Conservation (phyloP, 2,329 filamentous ascomycete genomes). For the Tolypocladium ovalisporum region DNA sequence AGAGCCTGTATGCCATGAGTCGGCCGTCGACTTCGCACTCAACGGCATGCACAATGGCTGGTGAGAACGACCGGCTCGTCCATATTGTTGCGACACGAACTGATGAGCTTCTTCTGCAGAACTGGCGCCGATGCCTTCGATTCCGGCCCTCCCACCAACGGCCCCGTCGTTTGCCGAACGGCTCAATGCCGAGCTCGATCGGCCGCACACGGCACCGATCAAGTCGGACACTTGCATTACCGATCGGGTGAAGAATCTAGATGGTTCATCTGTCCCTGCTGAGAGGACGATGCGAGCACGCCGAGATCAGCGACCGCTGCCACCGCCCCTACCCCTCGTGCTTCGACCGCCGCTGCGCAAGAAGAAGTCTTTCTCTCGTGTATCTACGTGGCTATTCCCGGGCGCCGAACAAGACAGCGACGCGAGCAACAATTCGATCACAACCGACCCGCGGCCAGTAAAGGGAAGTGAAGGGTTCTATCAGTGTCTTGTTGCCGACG, state of each 20-base stretch:
- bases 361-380: conserved; percentile 55
- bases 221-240: conserved; percentile 21
- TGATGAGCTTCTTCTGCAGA: conserved; percentile 17
- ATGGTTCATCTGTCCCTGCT: neutral
- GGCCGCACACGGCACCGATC: conserved; percentile 21
- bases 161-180: conserved; percentile 48
- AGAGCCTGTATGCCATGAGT: conserved; percentile 44
- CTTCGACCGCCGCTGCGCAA: conserved; percentile 51
- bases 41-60: conserved; percentile 17
- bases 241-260: conserved; percentile 14
- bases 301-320: conserved; percentile 20
- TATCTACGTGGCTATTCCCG: conserved; percentile 49
- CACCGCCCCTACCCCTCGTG: conserved; percentile 46
- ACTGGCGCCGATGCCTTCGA: conserved; percentile 40
- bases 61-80: conserved; percentile 14
- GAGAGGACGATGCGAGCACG: neutral
- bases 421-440: conserved; percentile 38
- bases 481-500: conserved; percentile 35
- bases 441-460: conserved; percentile 42
- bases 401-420: conserved; percentile 24
- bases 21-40: conserved; percentile 42
- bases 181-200: conserved; percentile 33
- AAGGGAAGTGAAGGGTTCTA: conserved; percentile 46
- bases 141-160: conserved; percentile 45
- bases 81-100: neutral